These are phyloP conservation scores for Boechera retrofracta DNA, from an alignment of 345 rosid species.

Conservation along the genomic window DNA sequence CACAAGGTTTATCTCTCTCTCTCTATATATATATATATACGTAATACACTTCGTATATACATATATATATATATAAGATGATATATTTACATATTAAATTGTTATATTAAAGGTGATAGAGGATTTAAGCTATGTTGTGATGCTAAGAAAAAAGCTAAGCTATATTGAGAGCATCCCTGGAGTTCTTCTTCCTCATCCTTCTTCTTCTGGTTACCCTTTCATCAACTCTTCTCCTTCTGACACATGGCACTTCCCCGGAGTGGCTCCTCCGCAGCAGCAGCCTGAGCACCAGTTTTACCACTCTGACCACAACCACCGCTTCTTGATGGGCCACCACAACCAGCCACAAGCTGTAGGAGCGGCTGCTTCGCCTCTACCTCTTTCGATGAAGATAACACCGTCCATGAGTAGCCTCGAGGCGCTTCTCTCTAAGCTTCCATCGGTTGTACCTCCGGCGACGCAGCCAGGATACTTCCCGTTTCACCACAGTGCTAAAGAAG, in stretches of 20 bases:
- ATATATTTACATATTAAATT: neutral
- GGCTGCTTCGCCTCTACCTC: conserved; percentile 25
- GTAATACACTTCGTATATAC: neutral
- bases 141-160: conserved; percentile 80
- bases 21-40: neutral
- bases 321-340: conserved; percentile 31
- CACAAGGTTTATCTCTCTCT: conserved; percentile 61
- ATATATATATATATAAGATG: neutral
- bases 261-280: conserved; percentile 45
- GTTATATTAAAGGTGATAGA: conserved; percentile 64
- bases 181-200: conserved; percentile 92
- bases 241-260: conserved; percentile 62
- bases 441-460: conserved; percentile 67
- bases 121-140: conserved; percentile 83
- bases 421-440: conserved; percentile 93
- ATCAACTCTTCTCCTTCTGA: conserved; percentile 53
- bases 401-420: conserved; percentile 99
- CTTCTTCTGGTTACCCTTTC: conserved; percentile 72
- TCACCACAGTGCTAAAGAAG: conserved; percentile 58
- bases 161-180: conserved; percentile 96
- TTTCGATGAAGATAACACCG: conserved; percentile 68
- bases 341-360: conserved; percentile 29
- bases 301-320: conserved; percentile 38
- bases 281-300: conserved; percentile 50
- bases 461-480: conserved; percentile 40